These are phyloP conservation scores for Colletotrichum paranaense DNA, from an alignment of 2,329 filamentous ascomycete species.

Conservation along the genomic window DNA sequence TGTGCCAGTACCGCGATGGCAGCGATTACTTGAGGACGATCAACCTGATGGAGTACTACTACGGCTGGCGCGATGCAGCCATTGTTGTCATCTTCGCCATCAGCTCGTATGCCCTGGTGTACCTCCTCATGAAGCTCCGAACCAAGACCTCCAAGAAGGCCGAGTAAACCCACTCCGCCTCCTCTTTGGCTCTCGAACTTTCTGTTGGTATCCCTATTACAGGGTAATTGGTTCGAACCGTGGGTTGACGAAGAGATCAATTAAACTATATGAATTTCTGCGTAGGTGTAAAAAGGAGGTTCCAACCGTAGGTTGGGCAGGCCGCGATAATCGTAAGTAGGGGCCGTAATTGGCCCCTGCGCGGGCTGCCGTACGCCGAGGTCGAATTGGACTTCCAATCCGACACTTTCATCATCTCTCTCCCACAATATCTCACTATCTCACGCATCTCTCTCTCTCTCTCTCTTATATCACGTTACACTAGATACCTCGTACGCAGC, in stretches of 20 bases:
- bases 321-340: too few relatives aligned
- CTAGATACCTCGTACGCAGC: background rate
- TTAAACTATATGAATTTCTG: too few relatives aligned
- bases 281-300: too few relatives aligned
- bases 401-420: background rate
- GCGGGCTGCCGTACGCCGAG: too few relatives aligned
- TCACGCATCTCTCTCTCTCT: background rate
- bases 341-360: too few relatives aligned
- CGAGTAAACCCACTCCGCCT: constrained; percentile 42
- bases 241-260: too few relatives aligned
- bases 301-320: too few relatives aligned
- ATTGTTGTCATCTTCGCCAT: constrained; percentile 68
- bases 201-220: too few relatives aligned
- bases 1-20: constrained; percentile 70
- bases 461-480: background rate
- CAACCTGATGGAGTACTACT: constrained; percentile 70
- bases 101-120: constrained; percentile 62
- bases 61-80: constrained; percentile 74
- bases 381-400: too few relatives aligned
- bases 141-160: constrained; percentile 61
- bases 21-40: constrained; percentile 70
- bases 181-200: background rate
- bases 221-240: too few relatives aligned
- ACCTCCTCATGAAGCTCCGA: constrained; percentile 58
- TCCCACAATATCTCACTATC: background rate